Percentiles rank a stretch among this genome's conserved stretches.
phyloP scores from a whole-genome alignment of 495 filamentous ascomycete genomes.

The Aspergillus sclerotioniger region DNA sequence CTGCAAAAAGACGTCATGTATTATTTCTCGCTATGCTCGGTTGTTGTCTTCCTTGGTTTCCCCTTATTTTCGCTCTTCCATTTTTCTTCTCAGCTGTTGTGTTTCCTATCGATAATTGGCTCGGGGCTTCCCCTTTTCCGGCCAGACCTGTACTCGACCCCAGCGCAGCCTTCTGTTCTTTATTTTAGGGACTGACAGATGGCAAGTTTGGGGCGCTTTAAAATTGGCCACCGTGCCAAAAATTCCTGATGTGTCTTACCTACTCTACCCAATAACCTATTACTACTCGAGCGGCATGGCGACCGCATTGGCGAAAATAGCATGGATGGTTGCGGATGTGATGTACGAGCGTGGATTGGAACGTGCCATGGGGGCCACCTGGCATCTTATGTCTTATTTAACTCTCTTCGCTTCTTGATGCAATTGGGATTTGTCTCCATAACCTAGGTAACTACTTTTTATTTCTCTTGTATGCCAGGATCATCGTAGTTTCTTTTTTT shows the following conservation, averaged over 20 bases:
- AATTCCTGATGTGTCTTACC: constrained; percentile 3
- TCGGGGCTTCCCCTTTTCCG: neutral
- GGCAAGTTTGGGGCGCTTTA: neutral
- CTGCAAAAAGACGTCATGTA: constrained; percentile 19
- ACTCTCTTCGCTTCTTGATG: neutral
- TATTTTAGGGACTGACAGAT: neutral
- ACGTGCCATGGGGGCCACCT: neutral
- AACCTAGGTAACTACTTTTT: neutral
- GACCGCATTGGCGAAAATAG: neutral
- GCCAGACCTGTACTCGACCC: neutral
- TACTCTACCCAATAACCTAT: too few relatives aligned
- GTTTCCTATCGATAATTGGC: constrained; percentile 10
- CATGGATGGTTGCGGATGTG: neutral
- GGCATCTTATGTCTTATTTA: constrained; percentile 1
- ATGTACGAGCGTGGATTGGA: constrained; percentile 1
- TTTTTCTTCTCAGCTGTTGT: constrained; percentile 9
- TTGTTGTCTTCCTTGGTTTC: constrained; percentile 6
- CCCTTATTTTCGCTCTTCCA: constrained; percentile 8
- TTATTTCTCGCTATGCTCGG: constrained; percentile 17
- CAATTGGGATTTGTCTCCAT: neutral
- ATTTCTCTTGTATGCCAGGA: neutral
- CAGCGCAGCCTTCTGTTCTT: neutral
- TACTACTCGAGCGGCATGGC: neutral
- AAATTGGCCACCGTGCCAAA: neutral
- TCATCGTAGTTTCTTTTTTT: neutral